A percentile compares a stretch with the other conserved stretches of the same genome.
Conservation (phyloP, 176 grass and related monocot species). For the Hyparrhenia diplandra region DNA sequence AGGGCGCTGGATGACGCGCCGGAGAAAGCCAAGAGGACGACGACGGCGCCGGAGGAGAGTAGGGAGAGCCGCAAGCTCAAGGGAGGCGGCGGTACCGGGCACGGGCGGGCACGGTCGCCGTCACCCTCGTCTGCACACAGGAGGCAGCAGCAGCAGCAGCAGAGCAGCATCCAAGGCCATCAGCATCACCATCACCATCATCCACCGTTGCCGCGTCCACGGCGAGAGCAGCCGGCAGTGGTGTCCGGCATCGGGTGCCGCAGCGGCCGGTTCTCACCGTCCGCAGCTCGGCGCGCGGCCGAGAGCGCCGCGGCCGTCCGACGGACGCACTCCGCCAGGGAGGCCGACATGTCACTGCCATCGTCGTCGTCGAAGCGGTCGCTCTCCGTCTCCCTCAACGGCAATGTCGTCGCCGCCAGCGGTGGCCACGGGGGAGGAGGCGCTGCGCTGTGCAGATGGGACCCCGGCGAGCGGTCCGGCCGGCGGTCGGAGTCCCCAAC, state of each 20-base stretch:
- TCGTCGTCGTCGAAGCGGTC: conserved; percentile 5
- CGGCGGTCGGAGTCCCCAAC: conserved; percentile 28
- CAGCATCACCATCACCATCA: not conserved
- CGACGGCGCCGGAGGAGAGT: not conserved
- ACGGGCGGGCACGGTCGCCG: conserved; percentile 31
- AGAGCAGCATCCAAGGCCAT: not conserved
- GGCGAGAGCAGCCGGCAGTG: conserved; percentile 39
- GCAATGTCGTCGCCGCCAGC: not conserved
- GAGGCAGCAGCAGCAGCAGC: not conserved
- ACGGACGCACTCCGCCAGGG: conserved; percentile 37
- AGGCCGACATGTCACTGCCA: conserved; percentile 34
- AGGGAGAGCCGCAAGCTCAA: not conserved
- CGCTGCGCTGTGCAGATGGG: not conserved
- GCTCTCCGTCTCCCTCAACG: not conserved
- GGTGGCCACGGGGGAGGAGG: not conserved
- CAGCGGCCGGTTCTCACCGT: conserved; percentile 50
- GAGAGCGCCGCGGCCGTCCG: conserved; percentile 29
- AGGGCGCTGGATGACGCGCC: not conserved
- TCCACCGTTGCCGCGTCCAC: not conserved
- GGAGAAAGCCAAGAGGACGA: not conserved
- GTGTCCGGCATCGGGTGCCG: conserved; percentile 50
- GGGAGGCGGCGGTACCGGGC: not conserved
- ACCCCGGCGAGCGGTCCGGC: conserved; percentile 40
- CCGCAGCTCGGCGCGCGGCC: conserved; percentile 29
- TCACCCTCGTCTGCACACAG: conserved; percentile 21